These are phyloP conservation scores for Chimonanthus praecox DNA, from an alignment of 164 flowering plant genomes.

Conservation along the genomic window DNA sequence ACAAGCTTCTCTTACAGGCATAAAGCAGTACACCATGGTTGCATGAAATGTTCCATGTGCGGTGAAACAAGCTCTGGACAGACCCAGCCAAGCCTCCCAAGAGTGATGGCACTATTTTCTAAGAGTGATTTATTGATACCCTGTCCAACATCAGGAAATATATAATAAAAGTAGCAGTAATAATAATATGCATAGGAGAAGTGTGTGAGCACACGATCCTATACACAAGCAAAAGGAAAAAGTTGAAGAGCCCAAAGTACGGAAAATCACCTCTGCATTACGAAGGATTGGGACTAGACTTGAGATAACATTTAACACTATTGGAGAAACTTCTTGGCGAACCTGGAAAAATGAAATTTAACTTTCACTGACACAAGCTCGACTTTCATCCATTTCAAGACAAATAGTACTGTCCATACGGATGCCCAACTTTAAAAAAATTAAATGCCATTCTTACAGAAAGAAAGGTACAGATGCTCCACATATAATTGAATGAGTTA, in stretches of 20 bases:
- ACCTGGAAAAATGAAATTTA: constrained; percentile 44
- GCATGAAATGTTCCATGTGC: constrained; percentile 98
- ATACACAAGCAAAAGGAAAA: constrained; percentile 1
- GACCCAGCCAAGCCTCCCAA: constrained; percentile 94
- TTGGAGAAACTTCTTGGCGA: constrained; percentile 75
- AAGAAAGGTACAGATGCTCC: too few species aligned
- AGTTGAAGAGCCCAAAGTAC: neutral
- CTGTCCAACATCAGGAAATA: constrained; percentile 34
- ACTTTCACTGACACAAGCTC: neutral
- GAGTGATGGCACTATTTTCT: constrained; percentile 96
- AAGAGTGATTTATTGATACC: constrained; percentile 82
- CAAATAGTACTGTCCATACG: neutral
- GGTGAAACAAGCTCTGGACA: constrained; percentile 93
- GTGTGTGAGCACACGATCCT: neutral
- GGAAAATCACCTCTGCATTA: constrained; percentile 65
- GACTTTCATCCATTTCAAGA: neutral
- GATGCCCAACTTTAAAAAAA: neutral
- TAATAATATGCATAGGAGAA: neutral
- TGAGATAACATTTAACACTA: constrained; percentile 69
- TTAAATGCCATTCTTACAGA: too few species aligned
- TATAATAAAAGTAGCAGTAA: neutral
- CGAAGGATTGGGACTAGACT: constrained; percentile 81
- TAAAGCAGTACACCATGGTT: constrained; percentile 85
- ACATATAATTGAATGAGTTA: too few species aligned
- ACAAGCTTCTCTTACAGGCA: constrained; percentile 48